These are phyloP conservation scores for Starmerella geochares DNA, from an alignment of 805 yeast species.

Conservation along the genomic window DNA sequence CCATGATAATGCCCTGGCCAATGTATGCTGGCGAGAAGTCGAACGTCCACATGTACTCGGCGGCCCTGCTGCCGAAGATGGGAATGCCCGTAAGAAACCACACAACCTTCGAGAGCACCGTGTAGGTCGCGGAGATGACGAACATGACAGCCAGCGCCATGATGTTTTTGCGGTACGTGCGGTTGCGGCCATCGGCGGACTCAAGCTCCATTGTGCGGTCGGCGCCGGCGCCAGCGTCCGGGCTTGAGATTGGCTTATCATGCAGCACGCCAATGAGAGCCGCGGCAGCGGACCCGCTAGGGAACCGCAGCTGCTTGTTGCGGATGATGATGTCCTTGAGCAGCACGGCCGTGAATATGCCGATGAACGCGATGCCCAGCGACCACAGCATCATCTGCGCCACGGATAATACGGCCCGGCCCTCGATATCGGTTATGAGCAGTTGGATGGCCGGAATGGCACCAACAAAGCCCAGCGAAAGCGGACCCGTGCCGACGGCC, in stretches of 20 bases:
- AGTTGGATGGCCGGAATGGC: slow-evolving; percentile 93
- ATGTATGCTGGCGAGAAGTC: slow-evolving; percentile 96
- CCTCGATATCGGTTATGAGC: slow-evolving; percentile 64
- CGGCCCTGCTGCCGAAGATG: slow-evolving; percentile 56
- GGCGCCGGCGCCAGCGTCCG: not conserved
- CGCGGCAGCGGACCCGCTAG: slow-evolving; percentile 94
- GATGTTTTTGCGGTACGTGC: slow-evolving; percentile 41
- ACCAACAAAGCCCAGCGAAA: slow-evolving; percentile 91
- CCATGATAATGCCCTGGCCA: slow-evolving; percentile 98
- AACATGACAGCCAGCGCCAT: slow-evolving; percentile 54
- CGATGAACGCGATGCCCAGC: slow-evolving; percentile 78
- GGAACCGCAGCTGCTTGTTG: slow-evolving; percentile 80
- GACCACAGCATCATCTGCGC: slow-evolving; percentile 69
- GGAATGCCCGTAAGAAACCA: slow-evolving; percentile 49
- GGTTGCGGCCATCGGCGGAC: slow-evolving; percentile 12
- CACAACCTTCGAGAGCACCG: slow-evolving; percentile 58
- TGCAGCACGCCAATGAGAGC: slow-evolving; percentile 81
- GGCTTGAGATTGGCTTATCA: slow-evolving; percentile 37
- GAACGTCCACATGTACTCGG: slow-evolving; percentile 70
- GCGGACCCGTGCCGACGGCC: slow-evolving; percentile 95
- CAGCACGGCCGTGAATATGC: slow-evolving; percentile 90
- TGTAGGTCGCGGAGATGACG: slow-evolving; percentile 56
- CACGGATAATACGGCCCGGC: slow-evolving; percentile 34
- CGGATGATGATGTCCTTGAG: slow-evolving; percentile 75
- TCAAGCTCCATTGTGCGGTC: slow-evolving; percentile 10